Evolutionary conservation across 2,329 filamentous ascomycete species (phyloP).

Genomic region (Neoscytalidium dimidiatum): DNA sequence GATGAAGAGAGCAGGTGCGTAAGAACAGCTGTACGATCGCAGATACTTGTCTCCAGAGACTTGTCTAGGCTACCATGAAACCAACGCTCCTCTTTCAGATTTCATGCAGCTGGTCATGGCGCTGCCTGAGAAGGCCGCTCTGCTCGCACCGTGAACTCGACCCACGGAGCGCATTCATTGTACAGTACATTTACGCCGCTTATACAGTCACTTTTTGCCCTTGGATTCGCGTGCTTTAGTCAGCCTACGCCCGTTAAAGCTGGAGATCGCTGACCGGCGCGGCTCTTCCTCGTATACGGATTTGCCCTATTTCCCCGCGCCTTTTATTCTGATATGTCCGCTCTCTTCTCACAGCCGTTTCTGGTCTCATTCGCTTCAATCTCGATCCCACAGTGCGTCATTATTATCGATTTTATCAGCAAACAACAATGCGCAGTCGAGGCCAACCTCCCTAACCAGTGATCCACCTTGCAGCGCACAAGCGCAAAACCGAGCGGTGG

Average conservation of each 20-base stretch:
- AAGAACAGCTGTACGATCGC: not conserved
- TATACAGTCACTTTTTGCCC: not conserved
- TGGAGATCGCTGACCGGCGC: not conserved
- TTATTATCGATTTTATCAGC: conserved; percentile 3
- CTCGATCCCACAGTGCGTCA: conserved; percentile 5
- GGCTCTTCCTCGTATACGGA: conserved; percentile 1
- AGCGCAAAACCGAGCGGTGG: not conserved
- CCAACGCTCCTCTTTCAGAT: not conserved
- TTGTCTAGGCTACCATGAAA: not conserved
- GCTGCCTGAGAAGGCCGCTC: not conserved
- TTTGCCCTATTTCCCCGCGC: not conserved
- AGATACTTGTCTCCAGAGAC: not conserved
- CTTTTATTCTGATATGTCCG: not conserved
- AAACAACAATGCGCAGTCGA: conserved; percentile 4
- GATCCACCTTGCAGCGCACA: conserved; percentile 12
- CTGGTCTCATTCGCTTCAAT: not conserved
- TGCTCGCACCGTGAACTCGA: not conserved
- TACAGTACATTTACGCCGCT: not conserved
- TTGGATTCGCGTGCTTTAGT: not conserved
- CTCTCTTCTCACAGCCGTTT: not conserved
- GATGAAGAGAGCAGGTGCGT: not conserved
- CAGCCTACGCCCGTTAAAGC: not conserved
- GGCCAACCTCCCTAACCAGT: conserved; percentile 11
- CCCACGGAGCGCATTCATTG: not conserved
- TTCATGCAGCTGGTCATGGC: conserved; percentile 8